Evolutionary conservation across 1,284 basidiomycete species (phyloP).

Genomic region (Lentinula novae-zelandiae): DNA sequence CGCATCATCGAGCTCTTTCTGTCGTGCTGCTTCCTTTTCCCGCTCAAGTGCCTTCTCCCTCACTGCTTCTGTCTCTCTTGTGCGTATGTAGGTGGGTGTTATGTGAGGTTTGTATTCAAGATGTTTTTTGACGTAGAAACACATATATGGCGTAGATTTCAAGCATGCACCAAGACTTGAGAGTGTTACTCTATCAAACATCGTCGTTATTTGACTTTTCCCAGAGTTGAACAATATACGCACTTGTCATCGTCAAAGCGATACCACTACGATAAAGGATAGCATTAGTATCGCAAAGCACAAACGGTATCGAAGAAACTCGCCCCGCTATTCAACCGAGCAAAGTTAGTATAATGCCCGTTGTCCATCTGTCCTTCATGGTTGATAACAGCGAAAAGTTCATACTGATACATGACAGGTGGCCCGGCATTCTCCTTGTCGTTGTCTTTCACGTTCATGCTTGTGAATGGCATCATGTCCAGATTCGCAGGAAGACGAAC

Average conservation of each 20-base stretch:
- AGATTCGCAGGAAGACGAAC: constrained; percentile 82
- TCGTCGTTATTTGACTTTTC: background rate
- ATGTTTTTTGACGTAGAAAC: constrained; percentile 87
- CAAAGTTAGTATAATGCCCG: constrained; percentile 90
- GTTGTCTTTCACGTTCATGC: constrained; percentile 46
- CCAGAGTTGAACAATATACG: constrained; percentile 22
- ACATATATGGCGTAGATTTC: constrained; percentile 81
- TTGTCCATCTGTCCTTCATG: constrained; percentile 95
- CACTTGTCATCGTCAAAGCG: constrained; percentile 94
- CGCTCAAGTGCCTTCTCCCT: constrained; percentile 61
- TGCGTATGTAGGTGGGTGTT: constrained; percentile 67
- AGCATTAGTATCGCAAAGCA: constrained; percentile 1
- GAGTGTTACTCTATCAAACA: constrained; percentile 55
- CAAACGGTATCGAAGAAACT: constrained; percentile 21
- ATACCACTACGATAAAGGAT: constrained; percentile 68
- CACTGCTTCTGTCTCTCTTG: constrained; percentile 62
- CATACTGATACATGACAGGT: constrained; percentile 78
- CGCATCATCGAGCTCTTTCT: constrained; percentile 62
- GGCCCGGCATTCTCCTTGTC: constrained; percentile 38
- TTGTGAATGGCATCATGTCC: constrained; percentile 88
- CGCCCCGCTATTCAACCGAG: constrained; percentile 73
- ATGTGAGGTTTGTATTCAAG: constrained; percentile 75
- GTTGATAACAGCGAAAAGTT: constrained; percentile 91
- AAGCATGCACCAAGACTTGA: constrained; percentile 68
- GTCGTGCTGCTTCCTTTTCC: constrained; percentile 35